A percentile compares a stretch with the other conserved stretches of the same genome.
These are phyloP conservation scores for Calocera viscosa DNA, from an alignment of 768 basidiomycete genomes.

Conservation along the genomic window DNA sequence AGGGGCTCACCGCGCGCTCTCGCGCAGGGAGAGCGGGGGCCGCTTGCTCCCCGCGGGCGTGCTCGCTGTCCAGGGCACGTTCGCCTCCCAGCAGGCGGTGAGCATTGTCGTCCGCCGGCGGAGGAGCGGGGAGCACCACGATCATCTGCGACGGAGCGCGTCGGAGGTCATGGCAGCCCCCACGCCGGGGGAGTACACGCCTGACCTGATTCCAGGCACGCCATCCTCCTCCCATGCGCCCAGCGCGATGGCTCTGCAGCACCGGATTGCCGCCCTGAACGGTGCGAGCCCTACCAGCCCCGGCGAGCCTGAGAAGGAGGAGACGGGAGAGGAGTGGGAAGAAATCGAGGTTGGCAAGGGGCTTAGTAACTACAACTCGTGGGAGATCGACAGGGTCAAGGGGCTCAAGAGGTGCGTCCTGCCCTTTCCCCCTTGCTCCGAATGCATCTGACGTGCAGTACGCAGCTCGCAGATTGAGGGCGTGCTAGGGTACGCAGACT, in stretches of 20 bases:
- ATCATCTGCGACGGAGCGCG: neutral
- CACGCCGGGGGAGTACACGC: slow-evolving; percentile 3
- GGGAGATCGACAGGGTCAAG: slow-evolving; percentile 76
- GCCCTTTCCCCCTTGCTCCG: neutral
- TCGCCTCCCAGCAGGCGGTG: slow-evolving; percentile 92
- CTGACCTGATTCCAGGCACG: slow-evolving; percentile 3
- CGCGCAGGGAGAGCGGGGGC: slow-evolving; percentile 76
- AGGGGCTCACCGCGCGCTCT: slow-evolving; percentile 78
- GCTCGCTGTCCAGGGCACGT: slow-evolving; percentile 69
- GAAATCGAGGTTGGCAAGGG: slow-evolving; percentile 86
- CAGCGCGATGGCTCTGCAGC: neutral
- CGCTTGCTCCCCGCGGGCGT: slow-evolving; percentile 88
- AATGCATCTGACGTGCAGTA: neutral
- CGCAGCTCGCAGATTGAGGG: slow-evolving; percentile 65
- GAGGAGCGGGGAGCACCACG: slow-evolving; percentile 10
- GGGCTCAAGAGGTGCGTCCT: slow-evolving; percentile 75
- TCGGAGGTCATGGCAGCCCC: neutral
- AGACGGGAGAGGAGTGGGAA: slow-evolving; percentile 44
- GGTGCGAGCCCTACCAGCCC: neutral
- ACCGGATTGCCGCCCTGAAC: neutral
- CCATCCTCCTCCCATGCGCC: neutral
- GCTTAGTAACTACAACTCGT: slow-evolving; percentile 89
- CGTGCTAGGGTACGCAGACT: slow-evolving; percentile 84
- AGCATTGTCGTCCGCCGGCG: slow-evolving; percentile 48
- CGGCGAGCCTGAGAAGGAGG: slow-evolving; percentile 15